These are phyloP conservation scores for Albophoma yamanashiensis DNA, from an alignment of 2,329 filamentous ascomycete species.

Conservation along the genomic window DNA sequence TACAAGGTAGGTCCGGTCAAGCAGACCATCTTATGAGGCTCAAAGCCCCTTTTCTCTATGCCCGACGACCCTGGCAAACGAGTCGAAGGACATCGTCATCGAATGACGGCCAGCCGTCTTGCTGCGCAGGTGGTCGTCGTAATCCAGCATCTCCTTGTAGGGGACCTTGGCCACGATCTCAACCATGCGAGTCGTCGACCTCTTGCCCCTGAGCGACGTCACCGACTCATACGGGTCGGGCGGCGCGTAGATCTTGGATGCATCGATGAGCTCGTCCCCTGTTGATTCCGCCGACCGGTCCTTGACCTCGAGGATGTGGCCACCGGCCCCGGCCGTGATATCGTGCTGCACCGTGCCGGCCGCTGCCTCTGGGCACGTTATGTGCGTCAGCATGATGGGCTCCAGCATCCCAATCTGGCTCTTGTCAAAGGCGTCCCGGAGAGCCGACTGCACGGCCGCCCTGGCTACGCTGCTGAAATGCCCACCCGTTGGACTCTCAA, in stretches of 20 bases:
- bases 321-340: conserved; percentile 60
- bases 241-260: conserved; percentile 71
- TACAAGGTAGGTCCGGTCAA: neutral
- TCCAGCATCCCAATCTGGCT: conserved; percentile 64
- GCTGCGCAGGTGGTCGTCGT: conserved; percentile 78
- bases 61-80: conserved; percentile 44
- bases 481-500: conserved; percentile 51
- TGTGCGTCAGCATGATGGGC: conserved; percentile 84
- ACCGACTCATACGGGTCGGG: conserved; percentile 67
- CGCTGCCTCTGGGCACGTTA: conserved; percentile 72
- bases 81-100: conserved; percentile 48
- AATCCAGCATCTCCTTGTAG: conserved; percentile 93
- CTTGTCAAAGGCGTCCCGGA: conserved; percentile 49
- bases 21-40: neutral
- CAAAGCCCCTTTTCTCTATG: conserved; percentile 39
- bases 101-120: conserved; percentile 72
- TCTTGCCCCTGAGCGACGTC: conserved; percentile 44
- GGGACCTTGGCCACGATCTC: conserved; percentile 81
- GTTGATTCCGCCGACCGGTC: conserved; percentile 30
- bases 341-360: conserved; percentile 79
- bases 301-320: conserved; percentile 64
- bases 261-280: conserved; percentile 45
- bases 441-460: conserved; percentile 55
- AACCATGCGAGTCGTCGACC: conserved; percentile 36
- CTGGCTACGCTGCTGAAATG: conserved; percentile 55